Conservation (phyloP, 305 asterid species). For the Rubia peregrina region DNA sequence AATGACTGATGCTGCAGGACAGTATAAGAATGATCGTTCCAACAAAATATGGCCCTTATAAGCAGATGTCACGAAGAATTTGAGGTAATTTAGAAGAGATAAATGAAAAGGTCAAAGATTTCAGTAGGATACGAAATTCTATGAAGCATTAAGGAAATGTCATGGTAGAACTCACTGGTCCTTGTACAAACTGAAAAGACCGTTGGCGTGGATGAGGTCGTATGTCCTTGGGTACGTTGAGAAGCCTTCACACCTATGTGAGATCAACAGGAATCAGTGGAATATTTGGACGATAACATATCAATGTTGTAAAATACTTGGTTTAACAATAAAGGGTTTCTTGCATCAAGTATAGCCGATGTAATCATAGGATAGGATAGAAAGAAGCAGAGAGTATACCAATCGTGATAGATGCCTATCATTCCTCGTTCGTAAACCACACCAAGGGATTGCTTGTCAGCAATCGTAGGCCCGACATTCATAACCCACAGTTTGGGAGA, state of each 20-base stretch:
- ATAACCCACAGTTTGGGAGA: conserved; percentile 90
- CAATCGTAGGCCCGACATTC: conserved; percentile 87
- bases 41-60: not conserved
- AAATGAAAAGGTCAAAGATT: not conserved
- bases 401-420: conserved; percentile 86
- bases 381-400: conserved; percentile 30
- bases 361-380: not conserved
- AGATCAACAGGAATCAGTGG: conserved; percentile 12
- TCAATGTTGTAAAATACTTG: too few relatives aligned
- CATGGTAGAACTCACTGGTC: conserved; percentile 48
- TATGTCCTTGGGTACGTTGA: conserved; percentile 95
- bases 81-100: not conserved
- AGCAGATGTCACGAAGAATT: not conserved
- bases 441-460: conserved; percentile 72
- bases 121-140: not conserved
- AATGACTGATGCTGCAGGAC: not conserved
- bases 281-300: not conserved
- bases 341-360: not conserved
- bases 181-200: conserved; percentile 79
- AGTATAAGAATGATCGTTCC: not conserved
- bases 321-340: too few relatives aligned
- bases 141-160: not conserved
- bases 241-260: conserved; percentile 84
- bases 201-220: conserved; percentile 88
- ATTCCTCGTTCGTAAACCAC: conserved; percentile 78